Base-by-base conservation (phyloP, 2,329 filamentous ascomycete species). In the Calonectria pseudoreteaudii region DNA sequence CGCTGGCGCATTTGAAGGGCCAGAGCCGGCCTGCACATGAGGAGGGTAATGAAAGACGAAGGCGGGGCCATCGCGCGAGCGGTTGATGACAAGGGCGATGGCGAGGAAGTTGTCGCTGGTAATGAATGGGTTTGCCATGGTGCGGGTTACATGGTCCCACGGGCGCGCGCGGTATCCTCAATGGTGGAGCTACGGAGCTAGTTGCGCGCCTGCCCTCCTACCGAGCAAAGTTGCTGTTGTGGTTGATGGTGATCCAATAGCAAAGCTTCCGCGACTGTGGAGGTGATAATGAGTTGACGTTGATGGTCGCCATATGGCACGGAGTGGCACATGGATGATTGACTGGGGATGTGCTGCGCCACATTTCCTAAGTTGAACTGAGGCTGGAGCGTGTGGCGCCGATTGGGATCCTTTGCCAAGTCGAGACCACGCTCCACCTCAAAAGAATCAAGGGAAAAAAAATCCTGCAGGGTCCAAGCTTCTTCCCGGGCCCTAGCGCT, bases 21-120 rank as follows among this genome's bases (percentile, higher is more conserved):
- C 83, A 20, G 83, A 77, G 80, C 75, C 82, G 64, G 81, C 84
- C 74, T 83, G 82, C 53, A 91, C 87, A 60, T 86, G 83, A n/a
- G 92, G 90, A n/a, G 95, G 95, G 81, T 97, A 97, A 84, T 98
- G 94, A 84, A 96, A 98, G 80, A 97, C 93, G 80, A 97, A 93
- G 76, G 92, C 91, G 34, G 95, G 94, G 20, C 95, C 95, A 79
- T 94, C 93, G 77, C 93, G 92, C 41, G 94, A 94, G 77, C 94
- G 91, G 80, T 91, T 91, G 80, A 94, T 91, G 77, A 95, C 91
- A 49, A 96, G 90, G 66, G 94, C 91, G 71, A 96, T 91, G 52
- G 93, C 94, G 66, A 96, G 84, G 76, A 91, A 89, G 81, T 91
- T 91, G 77, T 89, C 87, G 44, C 85, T 82, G 80, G 87, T 90